Percentiles rank a stretch among this genome's conserved stretches.
These are phyloP conservation scores for Tetrapisispora arboricola DNA, from an alignment of 805 yeast species.

Conservation along the genomic window DNA sequence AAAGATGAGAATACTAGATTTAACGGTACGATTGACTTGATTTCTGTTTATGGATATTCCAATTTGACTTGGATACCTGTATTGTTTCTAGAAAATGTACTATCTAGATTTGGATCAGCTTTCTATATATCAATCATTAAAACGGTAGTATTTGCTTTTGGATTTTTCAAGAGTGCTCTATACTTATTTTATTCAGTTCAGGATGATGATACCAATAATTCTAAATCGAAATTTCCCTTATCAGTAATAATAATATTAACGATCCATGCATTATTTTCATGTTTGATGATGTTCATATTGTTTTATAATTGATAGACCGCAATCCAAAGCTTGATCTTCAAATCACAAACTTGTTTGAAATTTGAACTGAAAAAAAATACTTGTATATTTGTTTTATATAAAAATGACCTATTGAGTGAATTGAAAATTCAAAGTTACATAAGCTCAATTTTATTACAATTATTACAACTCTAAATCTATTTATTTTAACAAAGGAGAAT, in stretches of 20 bases:
- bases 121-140: slow-evolving; percentile 1
- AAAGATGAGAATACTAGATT: slow-evolving; percentile 3
- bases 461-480: no score
- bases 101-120: slow-evolving; percentile 2
- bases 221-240: slow-evolving; percentile 3
- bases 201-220: background rate
- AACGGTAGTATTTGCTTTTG: slow-evolving; percentile 6
- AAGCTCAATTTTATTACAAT: no score
- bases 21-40: slow-evolving; percentile 38
- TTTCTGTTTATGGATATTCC: slow-evolving; percentile 79
- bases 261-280: slow-evolving; percentile 14
- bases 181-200: slow-evolving; percentile 6
- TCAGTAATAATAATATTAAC: slow-evolving; percentile 7
- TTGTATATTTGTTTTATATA: no score
- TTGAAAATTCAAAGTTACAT: no score
- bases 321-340: no score
- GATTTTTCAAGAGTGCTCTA: slow-evolving; percentile 6
- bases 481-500: no score
- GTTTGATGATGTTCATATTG: slow-evolving; percentile 13
- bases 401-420: no score
- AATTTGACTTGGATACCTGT: slow-evolving; percentile 81
- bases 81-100: slow-evolving; percentile 32
- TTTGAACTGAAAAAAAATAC: no score
- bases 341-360: background rate
- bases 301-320: slow-evolving; percentile 7